Evolutionary conservation across 495 filamentous ascomycete genomes (phyloP), one percentile per base, ranked within the genome.

Genomic region (Lophium mytilinum): DNA sequence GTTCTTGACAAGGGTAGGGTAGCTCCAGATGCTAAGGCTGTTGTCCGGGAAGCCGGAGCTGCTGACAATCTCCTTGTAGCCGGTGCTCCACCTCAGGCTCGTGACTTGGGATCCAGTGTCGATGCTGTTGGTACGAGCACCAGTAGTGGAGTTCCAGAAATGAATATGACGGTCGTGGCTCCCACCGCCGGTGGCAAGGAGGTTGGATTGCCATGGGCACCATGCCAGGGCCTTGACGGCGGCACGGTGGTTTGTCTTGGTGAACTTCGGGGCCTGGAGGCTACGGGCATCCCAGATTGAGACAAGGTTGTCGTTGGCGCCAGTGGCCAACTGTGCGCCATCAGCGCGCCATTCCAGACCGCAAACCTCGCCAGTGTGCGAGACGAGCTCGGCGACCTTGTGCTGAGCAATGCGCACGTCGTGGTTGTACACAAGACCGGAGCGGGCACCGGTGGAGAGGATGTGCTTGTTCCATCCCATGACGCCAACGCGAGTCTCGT

Each of bases 401-500:
- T 99, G 93, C 66, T 97, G 81, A 21, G 93, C 94, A 62, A 99
- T 84, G 63, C 93, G 91, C 60, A 99, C 93, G 73, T 99, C 93
- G 73, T 99, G 93, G 80, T 97, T 97, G 83, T 84, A 96, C 60
- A 97, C 90, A n/a, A 95, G 82, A 19, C 93, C 93, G 63, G 86
- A 92, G 62, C 94, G 85, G 36, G 93, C 88, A 58, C 93, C 93
- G 21, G 92, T 97, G 12, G 93, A 96, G 46, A 99, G 80, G 50
- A 92, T 85, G 70, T 96, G 93, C 78, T 96, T 96, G 76, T 86
- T 94, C 93, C 93, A 99, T 61, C 90, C 90, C 89, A 96, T 95
- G 48, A 96, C 91, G 63, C 90, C 89, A 55, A 99, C 93, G 39
- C 93, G 93, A 24, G 90, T 87, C 62, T 96, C 93, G 66, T 99